Conservation (phyloP, 805 yeast genomes). For the Saccharomycopsis fibuligera region DNA sequence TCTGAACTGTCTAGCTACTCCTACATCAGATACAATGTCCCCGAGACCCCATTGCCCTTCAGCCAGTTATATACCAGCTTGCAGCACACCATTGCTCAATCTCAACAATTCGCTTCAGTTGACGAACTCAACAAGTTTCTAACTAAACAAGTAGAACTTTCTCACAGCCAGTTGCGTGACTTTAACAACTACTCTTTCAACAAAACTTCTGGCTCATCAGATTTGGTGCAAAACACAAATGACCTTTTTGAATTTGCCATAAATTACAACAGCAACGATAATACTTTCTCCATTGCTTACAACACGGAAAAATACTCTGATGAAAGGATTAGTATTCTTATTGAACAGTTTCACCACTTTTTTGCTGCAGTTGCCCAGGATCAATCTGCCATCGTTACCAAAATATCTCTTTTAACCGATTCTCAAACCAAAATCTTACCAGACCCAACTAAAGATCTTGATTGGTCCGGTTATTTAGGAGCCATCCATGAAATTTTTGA, state of each 20-base stretch:
- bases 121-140: slow-evolving; percentile 8
- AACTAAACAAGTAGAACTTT: slow-evolving; percentile 11
- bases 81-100: neutral
- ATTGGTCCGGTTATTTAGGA: slow-evolving; percentile 89
- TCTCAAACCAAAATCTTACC: slow-evolving; percentile 62
- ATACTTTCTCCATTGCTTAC: slow-evolving; percentile 45
- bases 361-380: slow-evolving; percentile 32
- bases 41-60: slow-evolving; percentile 16
- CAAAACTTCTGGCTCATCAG: slow-evolving; percentile 1
- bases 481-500: slow-evolving; percentile 95
- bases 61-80: slow-evolving; percentile 5
- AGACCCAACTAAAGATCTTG: slow-evolving; percentile 79
- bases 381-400: slow-evolving; percentile 43
- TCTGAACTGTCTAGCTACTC: neutral
- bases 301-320: slow-evolving; percentile 69
- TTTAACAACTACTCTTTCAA: slow-evolving; percentile 20
- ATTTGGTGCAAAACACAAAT: neutral
- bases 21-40: slow-evolving; percentile 17
- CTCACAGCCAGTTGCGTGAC: slow-evolving; percentile 18
- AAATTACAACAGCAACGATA: neutral
- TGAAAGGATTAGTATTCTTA: slow-evolving; percentile 59
- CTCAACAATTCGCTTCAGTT: slow-evolving; percentile 2
- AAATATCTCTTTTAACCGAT: slow-evolving; percentile 62
- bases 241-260: slow-evolving; percentile 18
- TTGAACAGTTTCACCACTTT: slow-evolving; percentile 66